Percentiles rank a stretch among this genome's conserved stretches.
Evolutionary conservation across 1,284 basidiomycete genomes (phyloP).

Genomic region (Tilletia horrida): DNA sequence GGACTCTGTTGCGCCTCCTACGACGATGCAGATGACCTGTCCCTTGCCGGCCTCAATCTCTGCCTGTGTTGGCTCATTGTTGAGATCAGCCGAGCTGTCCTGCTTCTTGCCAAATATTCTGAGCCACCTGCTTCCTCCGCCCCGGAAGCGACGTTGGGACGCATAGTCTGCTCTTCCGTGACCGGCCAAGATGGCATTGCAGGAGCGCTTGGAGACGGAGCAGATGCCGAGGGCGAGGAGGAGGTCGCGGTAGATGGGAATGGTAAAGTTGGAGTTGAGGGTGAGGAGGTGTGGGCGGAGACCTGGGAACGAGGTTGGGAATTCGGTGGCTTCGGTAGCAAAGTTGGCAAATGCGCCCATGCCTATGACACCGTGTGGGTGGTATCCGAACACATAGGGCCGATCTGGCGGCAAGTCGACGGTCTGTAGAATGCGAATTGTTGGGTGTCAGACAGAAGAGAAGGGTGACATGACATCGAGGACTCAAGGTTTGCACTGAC

Average conservation of each 20-base stretch:
- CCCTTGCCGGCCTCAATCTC: constrained; percentile 32
- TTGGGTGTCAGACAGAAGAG: no score
- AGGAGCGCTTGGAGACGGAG: constrained; percentile 84
- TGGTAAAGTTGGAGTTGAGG: constrained; percentile 75
- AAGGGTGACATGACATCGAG: no score
- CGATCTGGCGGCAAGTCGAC: constrained; percentile 79
- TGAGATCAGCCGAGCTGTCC: background rate
- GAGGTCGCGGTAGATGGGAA: constrained; percentile 90
- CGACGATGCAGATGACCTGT: constrained; percentile 72
- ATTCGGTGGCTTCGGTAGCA: constrained; percentile 90
- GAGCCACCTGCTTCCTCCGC: background rate
- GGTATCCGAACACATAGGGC: constrained; percentile 78
- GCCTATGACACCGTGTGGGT: constrained; percentile 33
- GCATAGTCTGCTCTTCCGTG: background rate
- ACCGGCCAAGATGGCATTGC: constrained; percentile 73
- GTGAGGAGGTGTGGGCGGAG: constrained; percentile 90
- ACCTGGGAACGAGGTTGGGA: constrained; percentile 83
- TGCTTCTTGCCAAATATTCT: background rate
- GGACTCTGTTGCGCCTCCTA: constrained; percentile 93
- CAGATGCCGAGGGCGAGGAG: constrained; percentile 72
- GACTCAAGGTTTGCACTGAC: no score
- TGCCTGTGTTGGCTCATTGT: background rate
- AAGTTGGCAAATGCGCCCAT: constrained; percentile 86
- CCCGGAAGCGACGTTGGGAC: constrained; percentile 4
- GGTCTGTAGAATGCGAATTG: constrained; percentile 54